Base-by-base conservation (phyloP, 2,329 filamentous ascomycete species). In the Alternaria longipes region DNA sequence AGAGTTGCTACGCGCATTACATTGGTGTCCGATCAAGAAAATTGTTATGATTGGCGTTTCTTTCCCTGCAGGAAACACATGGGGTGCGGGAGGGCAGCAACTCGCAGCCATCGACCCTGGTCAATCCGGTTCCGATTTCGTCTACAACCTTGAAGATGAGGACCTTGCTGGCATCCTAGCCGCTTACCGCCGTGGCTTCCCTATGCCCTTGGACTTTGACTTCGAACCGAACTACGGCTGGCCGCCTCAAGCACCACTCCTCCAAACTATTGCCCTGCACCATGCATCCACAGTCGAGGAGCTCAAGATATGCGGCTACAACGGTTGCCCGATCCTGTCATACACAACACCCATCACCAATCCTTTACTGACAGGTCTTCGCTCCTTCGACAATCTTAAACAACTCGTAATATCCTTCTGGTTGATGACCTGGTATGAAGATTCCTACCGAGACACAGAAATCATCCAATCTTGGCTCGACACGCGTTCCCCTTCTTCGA, bases 281-380 rank as follows among this genome's bases (percentile, higher is more conserved):
- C 80, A 82, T 59, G 76, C 78, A 6, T 63, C 59, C 8, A 82
- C 79, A 1, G 62, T 83, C 14, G 75, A 74, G 20, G 81, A 83
- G 62, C 76, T 84, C 50, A 84, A 84, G 59, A 79, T 84, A 44
- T 84, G 82, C 58, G 82, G 82, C 34, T 83, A 82, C 67, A 78
- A 78, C 51, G 81, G 82, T 38, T 75, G 78, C 14, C 78, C 81
- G 0, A 73, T 81, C 1, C 74, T 83, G 30, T 79, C 78, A 5
- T 46, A 71, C 5, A 72, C 76, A 8, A 80, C 78, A 1, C 67
- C 77, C 0, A 79, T 81, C 47, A 81, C 80, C 0, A 65, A 63
- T 1, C 74, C 78, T 0, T 68, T 83, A 8, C 74, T 83, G 11
- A 65, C 69, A 8, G 71, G 79, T 3, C 74, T 84, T 11, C 75